These are phyloP conservation scores for Hanseniaspora thailandica DNA, from an alignment of 805 yeast genomes.

Conservation along the genomic window DNA sequence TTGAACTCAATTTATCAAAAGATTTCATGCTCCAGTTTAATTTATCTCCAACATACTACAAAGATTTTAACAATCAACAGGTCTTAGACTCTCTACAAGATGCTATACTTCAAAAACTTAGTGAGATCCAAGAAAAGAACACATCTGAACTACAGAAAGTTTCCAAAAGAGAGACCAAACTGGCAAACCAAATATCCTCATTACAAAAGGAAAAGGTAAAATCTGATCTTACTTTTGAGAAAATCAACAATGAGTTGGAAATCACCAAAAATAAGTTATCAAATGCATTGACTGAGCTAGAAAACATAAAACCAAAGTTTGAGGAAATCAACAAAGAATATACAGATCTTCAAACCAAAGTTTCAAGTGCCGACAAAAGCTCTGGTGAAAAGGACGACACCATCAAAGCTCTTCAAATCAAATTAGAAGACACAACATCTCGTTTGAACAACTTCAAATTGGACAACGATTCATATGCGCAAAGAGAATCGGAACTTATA, in stretches of 20 bases:
- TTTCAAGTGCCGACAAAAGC: conserved; percentile 19
- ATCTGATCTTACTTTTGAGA: conserved; percentile 29
- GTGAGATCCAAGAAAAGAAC: conserved; percentile 49
- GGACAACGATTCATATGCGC: conserved; percentile 16
- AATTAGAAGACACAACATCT: conserved; percentile 29
- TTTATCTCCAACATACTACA: neutral
- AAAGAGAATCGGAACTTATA: conserved; percentile 1
- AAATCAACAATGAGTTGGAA: conserved; percentile 17
- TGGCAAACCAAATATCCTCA: conserved; percentile 53
- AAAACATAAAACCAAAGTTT: conserved; percentile 19
- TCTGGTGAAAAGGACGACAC: conserved; percentile 15
- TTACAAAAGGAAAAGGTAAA: conserved; percentile 39
- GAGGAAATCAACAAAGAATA: conserved; percentile 18
- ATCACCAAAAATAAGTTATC: conserved; percentile 21
- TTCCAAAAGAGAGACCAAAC: conserved; percentile 57
- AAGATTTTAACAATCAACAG: neutral
- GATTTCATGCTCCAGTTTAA: neutral
- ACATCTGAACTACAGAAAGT: conserved; percentile 66
- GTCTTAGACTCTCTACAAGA: conserved; percentile 11
- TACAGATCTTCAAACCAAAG: conserved; percentile 13
- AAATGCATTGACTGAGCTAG: conserved; percentile 21
- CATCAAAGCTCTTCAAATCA: conserved; percentile 25
- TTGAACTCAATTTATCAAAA: neutral
- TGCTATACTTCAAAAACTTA: conserved; percentile 20
- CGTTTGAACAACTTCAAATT: conserved; percentile 21